Evolutionary conservation across 2,329 filamentous ascomycete genomes (phyloP).

Genomic region (Magnaporthales sp.): DNA sequence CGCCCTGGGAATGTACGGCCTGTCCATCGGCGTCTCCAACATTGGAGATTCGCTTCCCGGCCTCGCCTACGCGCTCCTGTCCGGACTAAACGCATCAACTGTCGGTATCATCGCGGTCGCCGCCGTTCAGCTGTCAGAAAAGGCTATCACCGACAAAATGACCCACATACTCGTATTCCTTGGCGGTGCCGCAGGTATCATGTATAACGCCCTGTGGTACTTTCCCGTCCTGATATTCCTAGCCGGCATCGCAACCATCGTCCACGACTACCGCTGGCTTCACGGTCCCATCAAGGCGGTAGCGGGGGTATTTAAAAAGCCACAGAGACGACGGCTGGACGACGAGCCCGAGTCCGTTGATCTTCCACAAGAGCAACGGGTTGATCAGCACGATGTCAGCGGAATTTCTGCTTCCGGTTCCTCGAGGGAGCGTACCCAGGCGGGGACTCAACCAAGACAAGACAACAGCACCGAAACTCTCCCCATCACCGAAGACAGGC

Average conservation of each 20-base stretch:
- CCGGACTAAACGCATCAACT: constrained; percentile 62
- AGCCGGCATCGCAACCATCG: constrained; percentile 41
- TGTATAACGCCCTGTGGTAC: constrained; percentile 69
- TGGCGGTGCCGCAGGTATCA: constrained; percentile 53
- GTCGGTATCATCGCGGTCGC: constrained; percentile 66
- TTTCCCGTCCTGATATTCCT: constrained; percentile 56
- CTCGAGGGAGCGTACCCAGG: background rate
- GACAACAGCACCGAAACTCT: background rate
- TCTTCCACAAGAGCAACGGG: background rate
- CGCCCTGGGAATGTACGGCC: constrained; percentile 59
- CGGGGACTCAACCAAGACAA: background rate
- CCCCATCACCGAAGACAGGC: background rate
- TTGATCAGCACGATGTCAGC: background rate
- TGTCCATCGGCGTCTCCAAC: constrained; percentile 55
- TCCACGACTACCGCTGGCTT: constrained; percentile 48
- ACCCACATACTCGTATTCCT: constrained; percentile 57
- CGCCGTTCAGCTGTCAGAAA: constrained; percentile 57
- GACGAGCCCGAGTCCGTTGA: background rate
- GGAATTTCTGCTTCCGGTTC: background rate
- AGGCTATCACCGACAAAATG: constrained; percentile 56
- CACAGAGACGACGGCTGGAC: background rate
- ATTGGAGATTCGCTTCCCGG: constrained; percentile 50
- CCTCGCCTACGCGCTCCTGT: constrained; percentile 59
- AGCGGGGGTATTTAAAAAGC: background rate
- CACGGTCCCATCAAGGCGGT: constrained; percentile 23